Conservation (phyloP, 352 stramenopile genomes). For the Globisporangium polare region DNA sequence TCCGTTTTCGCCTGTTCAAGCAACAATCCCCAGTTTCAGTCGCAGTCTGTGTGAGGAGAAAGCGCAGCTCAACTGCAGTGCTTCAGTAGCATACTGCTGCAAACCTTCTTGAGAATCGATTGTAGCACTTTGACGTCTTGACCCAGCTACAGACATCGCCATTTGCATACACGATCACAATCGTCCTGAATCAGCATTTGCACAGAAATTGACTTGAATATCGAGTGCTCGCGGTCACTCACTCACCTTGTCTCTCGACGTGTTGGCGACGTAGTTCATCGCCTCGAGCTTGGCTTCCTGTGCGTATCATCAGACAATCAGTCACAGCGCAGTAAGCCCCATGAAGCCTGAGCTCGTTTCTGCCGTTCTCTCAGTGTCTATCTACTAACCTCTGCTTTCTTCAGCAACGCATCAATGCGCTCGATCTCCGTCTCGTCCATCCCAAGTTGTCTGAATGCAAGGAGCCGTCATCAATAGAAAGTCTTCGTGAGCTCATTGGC, state of each 20-base stretch:
- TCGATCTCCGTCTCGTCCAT: slow-evolving; percentile 59
- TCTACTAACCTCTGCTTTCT: slow-evolving; percentile 56
- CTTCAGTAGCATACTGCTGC: too few relatives aligned
- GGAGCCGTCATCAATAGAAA: not conserved
- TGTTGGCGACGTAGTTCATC: slow-evolving; percentile 66
- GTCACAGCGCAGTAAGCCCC: not conserved
- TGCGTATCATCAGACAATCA: not conserved
- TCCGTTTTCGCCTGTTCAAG: slow-evolving; percentile 59
- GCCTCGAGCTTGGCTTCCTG: slow-evolving; percentile 72
- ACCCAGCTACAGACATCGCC: slow-evolving; percentile 33
- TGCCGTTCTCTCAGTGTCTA: not conserved
- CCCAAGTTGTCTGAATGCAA: slow-evolving; percentile 33
- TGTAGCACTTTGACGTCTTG: slow-evolving; percentile 72
- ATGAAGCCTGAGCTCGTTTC: not conserved
- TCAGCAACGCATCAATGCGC: slow-evolving; percentile 69
- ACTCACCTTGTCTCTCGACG: slow-evolving; percentile 76
- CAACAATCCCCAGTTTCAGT: not conserved
- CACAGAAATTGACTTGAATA: not conserved
- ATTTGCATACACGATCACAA: not conserved
- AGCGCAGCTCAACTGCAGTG: too few relatives aligned
- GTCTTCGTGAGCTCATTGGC: not conserved
- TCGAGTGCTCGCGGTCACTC: not conserved
- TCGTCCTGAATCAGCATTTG: not conserved
- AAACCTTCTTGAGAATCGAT: slow-evolving; percentile 70
- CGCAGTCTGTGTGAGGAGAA: too few relatives aligned